Percentiles rank a stretch among this genome's conserved stretches.
These are phyloP conservation scores for Tetratostichococcus sp. DNA, from an alignment of 139 green algal species.

Conservation along the genomic window DNA sequence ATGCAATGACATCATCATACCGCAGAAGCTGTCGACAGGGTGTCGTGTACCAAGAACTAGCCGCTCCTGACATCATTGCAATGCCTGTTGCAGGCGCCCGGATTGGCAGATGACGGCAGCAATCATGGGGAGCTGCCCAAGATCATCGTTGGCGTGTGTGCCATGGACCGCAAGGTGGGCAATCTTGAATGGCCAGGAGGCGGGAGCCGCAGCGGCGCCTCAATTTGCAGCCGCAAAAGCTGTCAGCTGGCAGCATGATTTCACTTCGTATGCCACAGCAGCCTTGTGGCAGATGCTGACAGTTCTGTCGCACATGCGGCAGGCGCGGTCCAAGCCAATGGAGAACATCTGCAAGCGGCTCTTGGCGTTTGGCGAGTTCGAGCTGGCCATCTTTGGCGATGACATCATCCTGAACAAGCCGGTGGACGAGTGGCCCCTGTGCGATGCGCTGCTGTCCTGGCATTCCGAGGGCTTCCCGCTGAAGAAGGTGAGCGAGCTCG, in stretches of 20 bases:
- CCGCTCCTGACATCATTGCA: too few species aligned
- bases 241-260: too few species aligned
- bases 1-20: too few species aligned
- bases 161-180: conserved; percentile 87
- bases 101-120: conserved; percentile 18
- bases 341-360: conserved; percentile 81
- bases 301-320: background rate
- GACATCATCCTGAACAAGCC: conserved; percentile 81
- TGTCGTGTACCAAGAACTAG: too few species aligned
- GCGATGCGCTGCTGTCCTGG: conserved; percentile 89
- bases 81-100: conserved; percentile 9
- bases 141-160: conserved; percentile 53
- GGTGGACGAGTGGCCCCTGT: conserved; percentile 87
- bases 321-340: conserved; percentile 86
- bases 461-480: conserved; percentile 94
- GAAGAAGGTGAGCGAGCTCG: conserved; percentile 76
- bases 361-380: conserved; percentile 78
- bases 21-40: too few species aligned
- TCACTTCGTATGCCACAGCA: too few species aligned
- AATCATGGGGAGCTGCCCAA: conserved; percentile 16
- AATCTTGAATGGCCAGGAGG: background rate
- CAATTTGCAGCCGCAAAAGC: too few species aligned
- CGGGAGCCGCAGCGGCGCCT: too few species aligned
- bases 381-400: conserved; percentile 87
- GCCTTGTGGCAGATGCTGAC: too few species aligned